Percentiles rank a stretch among this genome's conserved stretches.
phyloP scores from a whole-genome alignment of 305 asterid species.

The Fraxinus latifolia region DNA sequence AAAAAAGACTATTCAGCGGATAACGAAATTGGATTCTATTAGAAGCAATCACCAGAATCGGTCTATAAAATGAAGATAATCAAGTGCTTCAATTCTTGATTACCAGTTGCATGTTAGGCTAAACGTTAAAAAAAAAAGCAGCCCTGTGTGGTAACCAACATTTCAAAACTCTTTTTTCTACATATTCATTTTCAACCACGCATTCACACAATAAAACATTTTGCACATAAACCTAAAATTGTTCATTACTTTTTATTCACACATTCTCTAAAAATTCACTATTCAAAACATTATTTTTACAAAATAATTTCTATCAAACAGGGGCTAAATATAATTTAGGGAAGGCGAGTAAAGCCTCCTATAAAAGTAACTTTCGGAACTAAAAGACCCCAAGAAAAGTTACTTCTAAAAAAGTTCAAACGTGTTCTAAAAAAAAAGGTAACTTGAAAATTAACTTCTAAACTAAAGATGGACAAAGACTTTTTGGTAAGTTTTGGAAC shows the following conservation, averaged over 20 bases:
- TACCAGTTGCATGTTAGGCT: not conserved
- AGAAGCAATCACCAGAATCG: constrained; percentile 1
- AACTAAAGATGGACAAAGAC: not conserved
- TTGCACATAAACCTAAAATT: not conserved
- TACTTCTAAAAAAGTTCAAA: not conserved
- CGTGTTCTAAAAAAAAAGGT: not conserved
- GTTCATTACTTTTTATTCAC: not conserved
- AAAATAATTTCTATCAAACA: not conserved
- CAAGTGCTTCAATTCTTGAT: not conserved
- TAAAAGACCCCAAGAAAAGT: not conserved
- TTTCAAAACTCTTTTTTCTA: not conserved
- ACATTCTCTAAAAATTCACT: not conserved
- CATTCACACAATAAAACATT: not conserved
- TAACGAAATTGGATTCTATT: not conserved
- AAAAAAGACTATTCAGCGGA: not conserved
- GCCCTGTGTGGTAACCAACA: not conserved
- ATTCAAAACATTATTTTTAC: not conserved
- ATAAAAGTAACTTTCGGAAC: not conserved
- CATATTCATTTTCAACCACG: not conserved
- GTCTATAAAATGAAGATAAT: not conserved
- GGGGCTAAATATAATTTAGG: not conserved
- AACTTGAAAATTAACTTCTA: not conserved
- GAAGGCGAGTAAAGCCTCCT: not conserved
- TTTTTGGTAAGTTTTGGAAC: not conserved
- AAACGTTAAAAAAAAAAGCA: not conserved